Evolutionary conservation across 441 rosid species (phyloP).

Genomic region (Viola pubescens): DNA sequence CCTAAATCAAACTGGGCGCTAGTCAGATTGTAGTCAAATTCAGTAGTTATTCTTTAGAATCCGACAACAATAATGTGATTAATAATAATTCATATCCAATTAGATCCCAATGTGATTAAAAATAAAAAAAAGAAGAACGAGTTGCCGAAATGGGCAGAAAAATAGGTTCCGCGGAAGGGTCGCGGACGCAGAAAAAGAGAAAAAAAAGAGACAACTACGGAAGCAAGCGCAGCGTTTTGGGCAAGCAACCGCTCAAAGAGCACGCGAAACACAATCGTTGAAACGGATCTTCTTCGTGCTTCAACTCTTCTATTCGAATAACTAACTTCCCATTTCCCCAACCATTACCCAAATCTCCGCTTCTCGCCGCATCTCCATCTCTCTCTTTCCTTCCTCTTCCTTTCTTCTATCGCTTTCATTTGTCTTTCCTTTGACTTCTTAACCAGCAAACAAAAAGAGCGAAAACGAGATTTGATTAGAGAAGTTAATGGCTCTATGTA

Average conservation of each 20-base stretch:
- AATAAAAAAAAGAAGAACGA: too few relatives aligned
- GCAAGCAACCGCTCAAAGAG: slow-evolving; percentile 2
- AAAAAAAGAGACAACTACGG: not conserved
- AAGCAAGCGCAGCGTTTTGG: not conserved
- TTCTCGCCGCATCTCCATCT: not conserved
- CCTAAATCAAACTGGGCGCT: too few relatives aligned
- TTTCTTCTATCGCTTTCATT: not conserved
- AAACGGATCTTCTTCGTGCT: not conserved
- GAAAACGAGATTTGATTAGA: not conserved
- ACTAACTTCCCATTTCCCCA: not conserved
- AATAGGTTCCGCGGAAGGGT: not conserved
- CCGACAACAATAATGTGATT: too few relatives aligned
- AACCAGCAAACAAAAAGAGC: not conserved
- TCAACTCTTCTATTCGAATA: not conserved
- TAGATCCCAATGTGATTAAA: too few relatives aligned
- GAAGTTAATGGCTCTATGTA: slow-evolving; percentile 39
- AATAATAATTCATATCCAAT: too few relatives aligned
- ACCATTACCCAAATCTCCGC: not conserved
- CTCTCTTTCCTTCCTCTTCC: not conserved
- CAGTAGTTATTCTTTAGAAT: too few relatives aligned
- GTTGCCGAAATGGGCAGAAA: too few relatives aligned
- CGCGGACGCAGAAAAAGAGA: too few relatives aligned
- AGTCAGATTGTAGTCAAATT: too few relatives aligned
- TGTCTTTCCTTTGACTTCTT: not conserved
- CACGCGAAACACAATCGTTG: not conserved